Percentiles rank a stretch among this genome's conserved stretches.
These are phyloP conservation scores for Lagenidium giganteum DNA, from an alignment of 352 stramenopile species.

Conservation along the genomic window DNA sequence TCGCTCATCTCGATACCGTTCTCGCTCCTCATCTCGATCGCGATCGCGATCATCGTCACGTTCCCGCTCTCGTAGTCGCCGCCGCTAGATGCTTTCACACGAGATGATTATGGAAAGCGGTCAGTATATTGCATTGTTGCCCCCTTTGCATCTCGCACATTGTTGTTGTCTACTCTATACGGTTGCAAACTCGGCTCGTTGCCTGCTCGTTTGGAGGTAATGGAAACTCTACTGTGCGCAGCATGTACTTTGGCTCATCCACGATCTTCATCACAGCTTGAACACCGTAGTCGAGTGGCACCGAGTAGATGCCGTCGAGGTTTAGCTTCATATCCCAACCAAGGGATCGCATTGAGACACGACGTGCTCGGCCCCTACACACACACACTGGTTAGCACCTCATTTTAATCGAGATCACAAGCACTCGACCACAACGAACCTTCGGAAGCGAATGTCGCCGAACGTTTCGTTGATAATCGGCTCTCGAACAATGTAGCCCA, in stretches of 20 bases:
- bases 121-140: too few species aligned
- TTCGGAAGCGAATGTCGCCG: slow-evolving; percentile 84
- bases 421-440: slow-evolving; percentile 23
- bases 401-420: slow-evolving; percentile 1
- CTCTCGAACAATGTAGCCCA: slow-evolving; percentile 84
- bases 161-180: slow-evolving; percentile 1
- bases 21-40: slow-evolving; percentile 18
- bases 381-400: background rate
- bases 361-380: slow-evolving; percentile 65
- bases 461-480: slow-evolving; percentile 90
- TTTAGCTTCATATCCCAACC: slow-evolving; percentile 89
- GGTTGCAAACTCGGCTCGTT: slow-evolving; percentile 13
- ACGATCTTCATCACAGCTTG: slow-evolving; percentile 88
- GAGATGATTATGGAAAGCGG: too few species aligned
- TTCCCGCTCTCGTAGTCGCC: slow-evolving; percentile 11
- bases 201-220: slow-evolving; percentile 4
- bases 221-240: slow-evolving; percentile 79
- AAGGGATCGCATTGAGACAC: slow-evolving; percentile 84
- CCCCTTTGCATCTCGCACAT: too few species aligned
- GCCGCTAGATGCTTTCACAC: too few species aligned
- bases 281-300: slow-evolving; percentile 85
- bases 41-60: slow-evolving; percentile 15
- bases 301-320: slow-evolving; percentile 83
- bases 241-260: slow-evolving; percentile 81
- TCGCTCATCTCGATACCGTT: background rate